These are phyloP conservation scores for Cercospora brassicicola DNA, from an alignment of 2,329 filamentous ascomycete genomes.

Conservation along the genomic window DNA sequence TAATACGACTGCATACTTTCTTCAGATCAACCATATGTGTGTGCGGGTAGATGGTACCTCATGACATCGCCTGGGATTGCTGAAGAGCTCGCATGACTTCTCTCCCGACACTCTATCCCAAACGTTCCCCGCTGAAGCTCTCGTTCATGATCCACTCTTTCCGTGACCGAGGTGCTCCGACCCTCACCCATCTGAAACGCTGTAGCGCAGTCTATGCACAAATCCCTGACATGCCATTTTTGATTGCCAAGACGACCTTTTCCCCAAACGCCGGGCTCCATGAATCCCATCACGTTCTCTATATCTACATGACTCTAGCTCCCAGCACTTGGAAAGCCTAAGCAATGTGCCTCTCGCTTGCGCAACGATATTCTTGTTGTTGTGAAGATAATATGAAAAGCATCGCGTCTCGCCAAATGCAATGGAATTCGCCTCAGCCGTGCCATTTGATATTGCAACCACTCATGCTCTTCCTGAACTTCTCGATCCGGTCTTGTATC, in stretches of 20 bases:
- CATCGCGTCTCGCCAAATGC: background rate
- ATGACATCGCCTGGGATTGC: background rate
- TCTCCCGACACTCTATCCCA: background rate
- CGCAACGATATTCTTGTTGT: background rate
- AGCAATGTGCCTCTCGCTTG: background rate
- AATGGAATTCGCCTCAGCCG: slow-evolving; percentile 6
- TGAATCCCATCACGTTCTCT: background rate
- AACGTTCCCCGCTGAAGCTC: background rate
- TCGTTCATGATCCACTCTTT: background rate
- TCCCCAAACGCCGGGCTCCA: background rate
- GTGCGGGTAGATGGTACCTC: background rate
- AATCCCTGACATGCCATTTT: background rate
- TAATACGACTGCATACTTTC: background rate
- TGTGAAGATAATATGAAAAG: background rate
- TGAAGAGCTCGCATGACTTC: background rate
- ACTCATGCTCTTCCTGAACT: slow-evolving; percentile 28
- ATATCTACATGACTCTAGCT: background rate
- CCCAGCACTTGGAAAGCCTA: background rate
- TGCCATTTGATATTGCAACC: slow-evolving; percentile 31
- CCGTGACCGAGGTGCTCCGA: background rate
- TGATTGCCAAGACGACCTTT: background rate
- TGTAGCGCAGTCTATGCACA: background rate
- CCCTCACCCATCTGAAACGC: background rate
- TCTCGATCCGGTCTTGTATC: slow-evolving; percentile 32
- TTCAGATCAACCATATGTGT: background rate